A percentile compares a stretch with the other conserved stretches of the same genome.
Conservation (phyloP, 2,329 filamentous ascomycete species). For the Lecanicillium sp. region DNA sequence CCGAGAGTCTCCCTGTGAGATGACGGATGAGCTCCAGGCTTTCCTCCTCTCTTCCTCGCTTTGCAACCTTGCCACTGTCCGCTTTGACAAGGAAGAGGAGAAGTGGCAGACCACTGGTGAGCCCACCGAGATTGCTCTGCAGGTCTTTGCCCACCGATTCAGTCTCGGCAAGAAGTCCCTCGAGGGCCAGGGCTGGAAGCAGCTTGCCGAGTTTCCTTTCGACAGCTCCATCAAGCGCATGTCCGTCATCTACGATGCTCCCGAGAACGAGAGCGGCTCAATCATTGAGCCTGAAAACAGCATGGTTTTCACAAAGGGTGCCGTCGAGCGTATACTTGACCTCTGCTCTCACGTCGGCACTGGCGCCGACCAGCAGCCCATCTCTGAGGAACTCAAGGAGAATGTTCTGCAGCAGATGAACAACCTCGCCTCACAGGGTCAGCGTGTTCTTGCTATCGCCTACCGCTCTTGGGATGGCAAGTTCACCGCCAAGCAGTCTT, state of each 20-base stretch:
- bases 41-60: constrained; percentile 54
- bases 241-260: constrained; percentile 64
- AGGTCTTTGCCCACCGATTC: constrained; percentile 69
- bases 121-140: constrained; percentile 70
- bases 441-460: constrained; percentile 66
- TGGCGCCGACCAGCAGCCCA: constrained; percentile 34
- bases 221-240: constrained; percentile 74
- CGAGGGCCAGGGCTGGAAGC: constrained; percentile 50
- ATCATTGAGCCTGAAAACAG: constrained; percentile 39
- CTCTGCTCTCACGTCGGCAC: constrained; percentile 45
- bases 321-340: constrained; percentile 55
- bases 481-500: constrained; percentile 34
- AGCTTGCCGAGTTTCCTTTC: constrained; percentile 69
- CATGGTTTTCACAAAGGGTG: constrained; percentile 56
- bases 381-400: constrained; percentile 47
- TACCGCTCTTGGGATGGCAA: constrained; percentile 54
- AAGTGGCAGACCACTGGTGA: constrained; percentile 64
- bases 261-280: constrained; percentile 32
- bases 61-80: constrained; percentile 59
- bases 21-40: constrained; percentile 44
- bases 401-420: constrained; percentile 50
- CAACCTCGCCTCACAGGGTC: constrained; percentile 57
- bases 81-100: constrained; percentile 46
- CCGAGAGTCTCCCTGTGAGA: constrained; percentile 28
- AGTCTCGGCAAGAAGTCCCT: constrained; percentile 49